These are phyloP conservation scores for Botryotinia convoluta DNA, from an alignment of 2,329 filamentous ascomycete genomes.

Conservation along the genomic window DNA sequence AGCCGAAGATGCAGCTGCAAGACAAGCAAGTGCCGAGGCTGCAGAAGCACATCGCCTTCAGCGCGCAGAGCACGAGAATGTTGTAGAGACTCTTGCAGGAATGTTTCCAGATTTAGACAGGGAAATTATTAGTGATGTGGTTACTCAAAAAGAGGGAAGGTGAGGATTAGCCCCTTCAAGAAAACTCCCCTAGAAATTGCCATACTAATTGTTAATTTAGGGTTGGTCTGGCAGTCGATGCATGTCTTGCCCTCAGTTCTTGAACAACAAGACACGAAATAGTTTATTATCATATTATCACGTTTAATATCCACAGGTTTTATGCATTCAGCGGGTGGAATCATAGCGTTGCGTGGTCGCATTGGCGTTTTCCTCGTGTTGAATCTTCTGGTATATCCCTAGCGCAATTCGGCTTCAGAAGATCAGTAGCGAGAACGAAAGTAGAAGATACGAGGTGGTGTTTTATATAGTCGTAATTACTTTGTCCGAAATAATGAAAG, in stretches of 20 bases:
- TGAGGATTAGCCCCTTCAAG: slow-evolving; percentile 44
- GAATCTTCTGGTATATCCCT: slow-evolving; percentile 23
- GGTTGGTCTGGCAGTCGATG: slow-evolving; percentile 82
- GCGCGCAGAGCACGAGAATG: slow-evolving; percentile 78
- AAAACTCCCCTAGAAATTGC: slow-evolving; percentile 29
- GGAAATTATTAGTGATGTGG: slow-evolving; percentile 95
- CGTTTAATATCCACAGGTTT: slow-evolving; percentile 17
- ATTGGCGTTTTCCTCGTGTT: slow-evolving; percentile 19
- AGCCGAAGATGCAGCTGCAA: slow-evolving; percentile 82
- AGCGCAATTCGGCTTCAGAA: slow-evolving; percentile 16
- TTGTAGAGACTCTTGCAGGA: slow-evolving; percentile 88
- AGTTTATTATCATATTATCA: slow-evolving; percentile 16
- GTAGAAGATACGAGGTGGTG: slow-evolving; percentile 8
- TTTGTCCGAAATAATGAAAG: slow-evolving; percentile 15
- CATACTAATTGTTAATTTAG: slow-evolving; percentile 43
- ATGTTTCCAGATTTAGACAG: slow-evolving; percentile 97
- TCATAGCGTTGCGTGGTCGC: slow-evolving; percentile 22
- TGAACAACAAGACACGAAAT: slow-evolving; percentile 22
- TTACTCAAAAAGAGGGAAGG: slow-evolving; percentile 92
- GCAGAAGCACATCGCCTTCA: slow-evolving; percentile 84
- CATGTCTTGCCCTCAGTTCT: slow-evolving; percentile 66
- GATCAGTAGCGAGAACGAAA: slow-evolving; percentile 15
- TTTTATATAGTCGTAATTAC: slow-evolving; percentile 22
- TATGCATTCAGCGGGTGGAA: slow-evolving; percentile 21
- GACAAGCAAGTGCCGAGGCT: slow-evolving; percentile 85